Evolutionary conservation across 1,284 basidiomycete species (phyloP), one percentile per base, ranked within the genome.

Genomic region (Boletus mariae): DNA sequence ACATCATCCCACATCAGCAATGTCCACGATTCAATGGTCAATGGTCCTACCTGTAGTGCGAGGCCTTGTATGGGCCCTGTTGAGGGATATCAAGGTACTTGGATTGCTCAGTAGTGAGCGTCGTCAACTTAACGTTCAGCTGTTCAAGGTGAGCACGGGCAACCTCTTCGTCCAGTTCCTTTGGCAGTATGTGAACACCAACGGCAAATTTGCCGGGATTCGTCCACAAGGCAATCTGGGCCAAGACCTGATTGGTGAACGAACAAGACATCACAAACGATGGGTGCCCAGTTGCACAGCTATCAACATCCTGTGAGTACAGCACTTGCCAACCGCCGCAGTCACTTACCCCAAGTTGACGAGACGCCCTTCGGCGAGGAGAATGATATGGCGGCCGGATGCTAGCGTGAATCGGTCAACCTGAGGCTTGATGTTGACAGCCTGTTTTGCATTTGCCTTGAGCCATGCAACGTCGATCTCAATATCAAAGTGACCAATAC

Each of bases 241-340:
- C 96, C 62, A 99, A 83, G 57, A 94, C 92, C 79, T 99, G 96
- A 84, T 99, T 99, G 73, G 93, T 80, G 82, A 99, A 99, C 52
- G 97, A 99, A 81, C 94, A 98, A 37, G 95, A 98, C 97, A 99
- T 99, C 79, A 99, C 96, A 75, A 93, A 93, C 49, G 93, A 95
- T 43, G 93, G 93, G 75, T 96, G 93, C 53, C 93, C 93, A 59
- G 92, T 96, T 44, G 87, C 89, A 70, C 89, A 92, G 35, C 87
- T 77, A 52, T 46, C 5, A 32, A 57, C 6, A 31, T 45, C 41
- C 20, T 25, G 41, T 58, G 40, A 53, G 58, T 46, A 45, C 10
- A 20, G 28, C 28, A 23, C 40, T 15, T 7, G n/a, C 32, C 7
- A 2, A 44, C 20, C 25, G 37, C 5, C 4, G 17, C 20, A 46